Evolutionary conservation across 2,329 filamentous ascomycete genomes (phyloP).

Genomic region (Bipolaris oryzae): DNA sequence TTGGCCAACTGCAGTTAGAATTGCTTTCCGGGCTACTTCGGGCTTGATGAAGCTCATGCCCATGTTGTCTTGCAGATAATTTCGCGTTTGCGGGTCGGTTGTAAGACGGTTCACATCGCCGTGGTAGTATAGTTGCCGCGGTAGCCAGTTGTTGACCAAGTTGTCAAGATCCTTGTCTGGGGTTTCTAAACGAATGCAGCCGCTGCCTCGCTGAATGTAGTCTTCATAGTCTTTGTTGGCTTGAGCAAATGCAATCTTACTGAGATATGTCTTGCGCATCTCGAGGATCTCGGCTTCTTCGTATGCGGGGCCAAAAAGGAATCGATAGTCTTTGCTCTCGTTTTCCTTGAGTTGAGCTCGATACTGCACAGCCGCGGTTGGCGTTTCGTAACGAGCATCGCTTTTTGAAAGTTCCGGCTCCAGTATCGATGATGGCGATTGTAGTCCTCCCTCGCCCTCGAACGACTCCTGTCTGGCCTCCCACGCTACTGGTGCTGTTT

Average conservation of each 20-base stretch:
- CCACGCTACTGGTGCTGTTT: slow-evolving; percentile 59
- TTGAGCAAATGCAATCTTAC: slow-evolving; percentile 55
- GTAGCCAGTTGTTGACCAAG: slow-evolving; percentile 65
- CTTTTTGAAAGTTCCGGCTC: slow-evolving; percentile 51
- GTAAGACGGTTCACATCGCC: slow-evolving; percentile 65
- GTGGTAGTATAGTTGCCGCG: slow-evolving; percentile 64
- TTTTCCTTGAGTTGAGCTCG: slow-evolving; percentile 49
- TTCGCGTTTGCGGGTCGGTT: slow-evolving; percentile 64
- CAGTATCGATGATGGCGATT: slow-evolving; percentile 56
- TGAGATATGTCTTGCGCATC: slow-evolving; percentile 58
- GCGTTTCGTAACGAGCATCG: slow-evolving; percentile 63
- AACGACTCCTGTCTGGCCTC: slow-evolving; percentile 60
- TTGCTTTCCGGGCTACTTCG: slow-evolving; percentile 55
- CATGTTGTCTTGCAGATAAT: slow-evolving; percentile 67
- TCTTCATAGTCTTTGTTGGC: slow-evolving; percentile 56
- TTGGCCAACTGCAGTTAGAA: slow-evolving; percentile 59
- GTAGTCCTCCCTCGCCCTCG: slow-evolving; percentile 62
- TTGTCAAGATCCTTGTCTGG: slow-evolving; percentile 63
- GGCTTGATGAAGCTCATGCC: slow-evolving; percentile 65
- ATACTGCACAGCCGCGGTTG: slow-evolving; percentile 61
- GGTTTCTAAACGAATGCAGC: slow-evolving; percentile 60
- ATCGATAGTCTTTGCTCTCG: slow-evolving; percentile 58
- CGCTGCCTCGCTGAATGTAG: slow-evolving; percentile 59
- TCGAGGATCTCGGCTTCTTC: slow-evolving; percentile 58
- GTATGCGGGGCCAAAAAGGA: slow-evolving; percentile 61